Evolutionary conservation across 73 alveolate genomes (phyloP), one percentile per base, ranked within the genome.

Genomic region (Stentor roeselii): DNA sequence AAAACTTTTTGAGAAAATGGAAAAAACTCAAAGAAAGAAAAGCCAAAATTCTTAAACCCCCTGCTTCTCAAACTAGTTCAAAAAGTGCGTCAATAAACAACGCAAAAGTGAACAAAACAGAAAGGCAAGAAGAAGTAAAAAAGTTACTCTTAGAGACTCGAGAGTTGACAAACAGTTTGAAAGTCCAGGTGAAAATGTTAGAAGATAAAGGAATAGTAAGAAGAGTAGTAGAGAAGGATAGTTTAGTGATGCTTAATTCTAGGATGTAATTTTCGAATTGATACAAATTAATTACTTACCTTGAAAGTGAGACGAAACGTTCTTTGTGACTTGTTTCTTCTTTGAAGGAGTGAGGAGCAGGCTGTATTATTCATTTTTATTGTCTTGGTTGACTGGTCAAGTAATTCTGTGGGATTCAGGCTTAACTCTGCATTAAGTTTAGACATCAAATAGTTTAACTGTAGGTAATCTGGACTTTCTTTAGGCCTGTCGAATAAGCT

Each of bases 111-210:
- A 84, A 91, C 59, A 91, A 91, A 76, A 86, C 82, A 60, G 87
- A 91, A 42, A 88, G 96, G 59, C 89, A 91, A 67, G 91, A 88
- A 42, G 96, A 91, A 75, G 75, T 91, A 67, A 91, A 88, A 83
- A 60, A 84, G 40, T 92, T 91, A 36, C 89, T 91, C 31, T 78
- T 75, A 36, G 94, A 91, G 75, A 91, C 96, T 2, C 87, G 84
- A 92, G 86, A 90, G 50, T 50, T 91, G 3, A 91, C 96, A 36
- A 88, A 90, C 58, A 91, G 88, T 39, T 89, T 91, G 15, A 91
- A 88, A 78, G 93, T 88, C 30, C 88, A 91, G 59, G 83, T 91
- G 37, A 91, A 91, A 82, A 88, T 91, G 4, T 75, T 91, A 37
- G 96, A 91, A 83, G 85, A 90, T 58, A 91, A 91, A 60, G 96